phyloP scores from a whole-genome alignment of 148 eudicot species.

The Camellia granthamiana region DNA sequence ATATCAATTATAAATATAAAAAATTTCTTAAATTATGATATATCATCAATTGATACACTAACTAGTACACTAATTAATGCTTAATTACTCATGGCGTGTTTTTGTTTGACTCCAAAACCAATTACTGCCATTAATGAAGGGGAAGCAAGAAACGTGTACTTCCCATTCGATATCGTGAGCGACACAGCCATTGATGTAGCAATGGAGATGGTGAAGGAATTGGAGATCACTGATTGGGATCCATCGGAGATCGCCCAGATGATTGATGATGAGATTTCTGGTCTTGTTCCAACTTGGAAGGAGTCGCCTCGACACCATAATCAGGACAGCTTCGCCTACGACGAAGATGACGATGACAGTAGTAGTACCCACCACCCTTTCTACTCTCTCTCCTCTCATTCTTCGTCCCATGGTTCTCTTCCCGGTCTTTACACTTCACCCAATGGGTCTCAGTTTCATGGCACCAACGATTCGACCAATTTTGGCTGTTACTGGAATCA shows the following conservation, averaged over 20 bases:
- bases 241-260: slow-evolving; percentile 62
- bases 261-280: slow-evolving; percentile 62
- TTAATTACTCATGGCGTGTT: no score
- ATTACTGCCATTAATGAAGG: slow-evolving; percentile 27
- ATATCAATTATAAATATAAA: no score
- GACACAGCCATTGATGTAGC: slow-evolving; percentile 76
- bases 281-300: slow-evolving; percentile 57
- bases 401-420: slow-evolving; percentile 43
- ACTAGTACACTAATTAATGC: no score
- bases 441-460: slow-evolving; percentile 12
- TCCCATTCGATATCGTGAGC: slow-evolving; percentile 53
- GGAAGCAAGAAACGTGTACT: slow-evolving; percentile 48
- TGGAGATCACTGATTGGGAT: slow-evolving; percentile 70
- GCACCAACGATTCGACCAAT: slow-evolving; percentile 11
- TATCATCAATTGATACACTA: no score
- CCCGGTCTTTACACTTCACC: slow-evolving; percentile 18
- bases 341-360: slow-evolving; percentile 48
- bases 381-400: slow-evolving; percentile 25
- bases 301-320: slow-evolving; percentile 27
- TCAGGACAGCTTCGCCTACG: slow-evolving; percentile 43
- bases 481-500: slow-evolving; percentile 36
- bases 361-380: slow-evolving; percentile 34
- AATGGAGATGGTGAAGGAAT: slow-evolving; percentile 75
- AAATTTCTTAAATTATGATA: no score
- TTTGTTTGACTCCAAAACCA: neutral